Evolutionary conservation across 352 stramenopile species (phyloP), one percentile per base, ranked within the genome.

Genomic region (Globisporangium alternatum): DNA sequence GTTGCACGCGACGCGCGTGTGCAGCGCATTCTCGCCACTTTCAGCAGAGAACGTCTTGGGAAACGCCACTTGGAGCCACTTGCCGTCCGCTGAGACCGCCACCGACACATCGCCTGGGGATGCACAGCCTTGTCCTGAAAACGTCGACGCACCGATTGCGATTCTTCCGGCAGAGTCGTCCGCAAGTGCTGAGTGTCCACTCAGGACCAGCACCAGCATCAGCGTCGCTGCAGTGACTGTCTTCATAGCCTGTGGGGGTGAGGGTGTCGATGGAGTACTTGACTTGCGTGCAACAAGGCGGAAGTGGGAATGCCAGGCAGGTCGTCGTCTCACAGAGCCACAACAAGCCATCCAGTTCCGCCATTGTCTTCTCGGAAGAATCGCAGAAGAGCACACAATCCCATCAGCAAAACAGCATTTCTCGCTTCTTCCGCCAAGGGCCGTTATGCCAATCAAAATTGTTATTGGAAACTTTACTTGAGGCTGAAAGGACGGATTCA

Each of bases 1-100:
- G 5, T 57, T 67, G 41, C 64, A 70, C 17, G 64, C 54, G 6
- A 47, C 53, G 43, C 64, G 58, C 17, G 39, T 43, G 51, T 62
- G 43, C 10, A 25, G 19, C 6, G 35, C 10, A 5, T 31, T 13
- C 17, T 25, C 17, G 25, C 19, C 30, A 17, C 48, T 64, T 25
- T 37, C n/a, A 0, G 44, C 65, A 15, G n/a, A n/a, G 39, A 71
- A 68, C 3, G 35, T 22, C 8, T 28, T 37, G 2, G 45, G 31
- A 19, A 70, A 66, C 19, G 10, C n/a, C 28, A 70, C 43, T 9
- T 25, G 31, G 2, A 67, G 56, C 37, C 22, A 6, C 12, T 43
- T 41, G 45, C 56, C 56, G 17, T 64, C 39, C 1, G 28, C 33
- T 10, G 62, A 59, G 37, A 68, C 47, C 25, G 17, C 30, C 33